Evolutionary conservation across 345 rosid species (phyloP).

Genomic region (Ceriops decandra): DNA sequence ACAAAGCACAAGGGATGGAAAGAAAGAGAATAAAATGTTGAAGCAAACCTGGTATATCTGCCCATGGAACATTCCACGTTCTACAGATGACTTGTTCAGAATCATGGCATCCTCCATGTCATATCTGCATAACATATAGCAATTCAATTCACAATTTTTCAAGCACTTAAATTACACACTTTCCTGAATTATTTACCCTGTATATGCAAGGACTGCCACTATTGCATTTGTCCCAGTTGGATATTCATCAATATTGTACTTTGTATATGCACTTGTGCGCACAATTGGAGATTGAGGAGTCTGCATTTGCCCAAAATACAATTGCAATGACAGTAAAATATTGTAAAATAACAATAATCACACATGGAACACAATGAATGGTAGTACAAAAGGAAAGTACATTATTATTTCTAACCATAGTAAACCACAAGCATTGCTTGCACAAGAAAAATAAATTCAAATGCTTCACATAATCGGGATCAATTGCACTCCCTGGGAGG

Average conservation of each 20-base stretch:
- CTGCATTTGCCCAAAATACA: slow-evolving; percentile 43
- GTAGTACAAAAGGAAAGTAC: background rate
- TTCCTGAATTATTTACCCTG: slow-evolving; percentile 53
- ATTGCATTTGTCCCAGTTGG: slow-evolving; percentile 97
- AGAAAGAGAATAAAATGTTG: background rate
- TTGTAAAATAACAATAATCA: slow-evolving; percentile 7
- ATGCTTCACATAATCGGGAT: background rate
- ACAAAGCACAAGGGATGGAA: too few relatives aligned
- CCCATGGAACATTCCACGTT: slow-evolving; percentile 95
- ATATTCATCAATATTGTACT: slow-evolving; percentile 70
- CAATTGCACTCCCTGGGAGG: background rate
- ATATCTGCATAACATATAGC: slow-evolving; percentile 43
- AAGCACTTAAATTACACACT: background rate
- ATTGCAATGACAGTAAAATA: slow-evolving; percentile 3
- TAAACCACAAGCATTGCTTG: background rate
- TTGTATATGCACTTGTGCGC: slow-evolving; percentile 68
- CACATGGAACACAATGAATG: background rate
- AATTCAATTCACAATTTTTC: background rate
- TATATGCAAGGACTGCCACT: slow-evolving; percentile 93
- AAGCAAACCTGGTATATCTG: slow-evolving; percentile 85
- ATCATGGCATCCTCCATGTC: slow-evolving; percentile 99
- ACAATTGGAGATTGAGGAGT: slow-evolving; percentile 97
- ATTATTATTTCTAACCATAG: background rate
- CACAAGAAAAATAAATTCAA: background rate
- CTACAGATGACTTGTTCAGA: slow-evolving; percentile 88